Evolutionary conservation across 2,329 filamentous ascomycete genomes (phyloP).

Genomic region (Arachnopeziza araneosa): DNA sequence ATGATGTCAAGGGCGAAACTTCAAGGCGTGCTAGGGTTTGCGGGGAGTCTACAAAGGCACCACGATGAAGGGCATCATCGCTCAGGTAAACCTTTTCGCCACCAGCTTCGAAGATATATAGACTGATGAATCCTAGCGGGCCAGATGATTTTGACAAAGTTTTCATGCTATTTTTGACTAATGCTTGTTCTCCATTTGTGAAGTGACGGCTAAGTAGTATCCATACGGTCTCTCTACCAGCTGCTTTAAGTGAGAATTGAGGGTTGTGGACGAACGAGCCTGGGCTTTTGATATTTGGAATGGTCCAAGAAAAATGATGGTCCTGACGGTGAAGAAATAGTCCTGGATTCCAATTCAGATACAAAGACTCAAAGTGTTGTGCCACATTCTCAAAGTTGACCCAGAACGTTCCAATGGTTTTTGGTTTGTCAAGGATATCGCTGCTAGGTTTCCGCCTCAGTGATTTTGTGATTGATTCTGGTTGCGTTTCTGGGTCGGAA

Average conservation of each 20-base stretch:
- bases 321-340: slow-evolving; percentile 80
- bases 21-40: slow-evolving; percentile 81
- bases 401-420: slow-evolving; percentile 75
- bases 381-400: slow-evolving; percentile 82
- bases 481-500: neutral
- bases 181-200: slow-evolving; percentile 57
- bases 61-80: slow-evolving; percentile 65
- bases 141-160: slow-evolving; percentile 26
- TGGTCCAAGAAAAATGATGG: slow-evolving; percentile 81
- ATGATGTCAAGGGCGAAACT: slow-evolving; percentile 39
- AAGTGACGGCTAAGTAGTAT: slow-evolving; percentile 84
- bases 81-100: slow-evolving; percentile 70
- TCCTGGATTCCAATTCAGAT: slow-evolving; percentile 93
- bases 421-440: slow-evolving; percentile 17
- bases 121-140: slow-evolving; percentile 71
- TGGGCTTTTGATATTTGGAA: slow-evolving; percentile 42
- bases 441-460: slow-evolving; percentile 17
- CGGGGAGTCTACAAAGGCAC: slow-evolving; percentile 88
- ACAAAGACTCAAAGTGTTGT: slow-evolving; percentile 92
- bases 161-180: slow-evolving; percentile 40
- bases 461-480: neutral
- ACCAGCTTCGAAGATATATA: slow-evolving; percentile 70
- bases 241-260: slow-evolving; percentile 64
- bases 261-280: slow-evolving; percentile 60
- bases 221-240: slow-evolving; percentile 64